Evolutionary conservation across 176 grass and related monocot species (phyloP).

Genomic region (Aegilops longissima): DNA sequence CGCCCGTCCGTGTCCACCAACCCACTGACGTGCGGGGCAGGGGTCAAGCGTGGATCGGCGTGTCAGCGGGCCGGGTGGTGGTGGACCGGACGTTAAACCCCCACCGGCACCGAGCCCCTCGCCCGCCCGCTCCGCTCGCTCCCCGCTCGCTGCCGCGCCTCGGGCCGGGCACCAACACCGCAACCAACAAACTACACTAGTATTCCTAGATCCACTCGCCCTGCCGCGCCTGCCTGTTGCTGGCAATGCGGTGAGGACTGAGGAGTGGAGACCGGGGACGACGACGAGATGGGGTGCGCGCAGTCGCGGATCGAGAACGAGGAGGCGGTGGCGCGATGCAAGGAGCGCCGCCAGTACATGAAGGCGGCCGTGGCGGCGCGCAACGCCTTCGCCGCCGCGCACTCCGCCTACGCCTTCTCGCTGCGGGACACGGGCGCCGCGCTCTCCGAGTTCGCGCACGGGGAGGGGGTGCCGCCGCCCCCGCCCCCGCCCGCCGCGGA

Average conservation of each 20-base stretch:
- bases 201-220: conserved; percentile 42
- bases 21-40: neutral
- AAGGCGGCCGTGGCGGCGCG: conserved; percentile 67
- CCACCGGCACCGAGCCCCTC: conserved; percentile 30
- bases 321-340: conserved; percentile 84
- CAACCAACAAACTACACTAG: neutral
- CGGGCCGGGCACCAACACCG: conserved; percentile 21
- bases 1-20: no score
- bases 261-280: neutral
- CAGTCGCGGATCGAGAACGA: conserved; percentile 97
- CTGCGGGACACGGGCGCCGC: conserved; percentile 80
- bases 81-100: neutral
- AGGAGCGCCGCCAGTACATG: conserved; percentile 82
- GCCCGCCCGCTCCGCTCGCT: neutral
- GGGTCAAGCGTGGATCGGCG: rapidly evolving
- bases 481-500: neutral
- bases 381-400: conserved; percentile 83
- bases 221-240: neutral
- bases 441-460: conserved; percentile 84
- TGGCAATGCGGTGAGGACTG: conserved; percentile 39
- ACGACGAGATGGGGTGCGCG: conserved; percentile 69
- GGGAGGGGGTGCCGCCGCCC: conserved; percentile 46
- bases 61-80: neutral
- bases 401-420: conserved; percentile 72
- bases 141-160: conserved; percentile 26